Evolutionary conservation across 768 basidiomycete genomes (phyloP).

Genomic region (Atractiella rhizophila): DNA sequence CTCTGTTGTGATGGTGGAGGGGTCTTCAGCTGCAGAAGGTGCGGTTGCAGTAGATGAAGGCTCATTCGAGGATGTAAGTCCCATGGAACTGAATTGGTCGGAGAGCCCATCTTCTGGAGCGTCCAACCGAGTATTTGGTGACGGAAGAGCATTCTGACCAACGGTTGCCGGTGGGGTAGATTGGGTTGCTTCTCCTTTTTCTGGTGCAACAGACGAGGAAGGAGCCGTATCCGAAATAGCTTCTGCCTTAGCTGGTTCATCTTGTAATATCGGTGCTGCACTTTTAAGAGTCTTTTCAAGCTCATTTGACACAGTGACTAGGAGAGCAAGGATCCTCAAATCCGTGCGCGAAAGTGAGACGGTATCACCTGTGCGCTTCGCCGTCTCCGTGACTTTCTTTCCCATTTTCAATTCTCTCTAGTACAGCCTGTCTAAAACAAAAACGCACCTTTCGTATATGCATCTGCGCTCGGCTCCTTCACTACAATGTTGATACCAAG

Average conservation of each 20-base stretch:
- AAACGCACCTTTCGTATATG: conserved; percentile 32
- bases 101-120: too few relatives aligned
- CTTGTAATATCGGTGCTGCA: not conserved
- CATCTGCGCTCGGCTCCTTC: conserved; percentile 21
- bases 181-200: conserved; percentile 1
- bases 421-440: conserved; percentile 18
- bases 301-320: conserved; percentile 35
- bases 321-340: conserved; percentile 68
- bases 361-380: conserved; percentile 92
- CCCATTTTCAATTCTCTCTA: not conserved
- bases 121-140: too few relatives aligned
- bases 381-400: conserved; percentile 53
- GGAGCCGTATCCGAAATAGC: not conserved
- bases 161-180: not conserved
- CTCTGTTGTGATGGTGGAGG: not conserved
- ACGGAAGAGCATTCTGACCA: not conserved
- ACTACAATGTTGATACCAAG: conserved; percentile 20
- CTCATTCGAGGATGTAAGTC: too few relatives aligned
- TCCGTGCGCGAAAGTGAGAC: conserved; percentile 73
- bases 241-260: too few relatives aligned
- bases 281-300: not conserved
- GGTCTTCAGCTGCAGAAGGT: conserved; percentile 4
- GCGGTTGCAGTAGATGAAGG: conserved; percentile 1
- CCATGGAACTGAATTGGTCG: too few relatives aligned
- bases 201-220: too few relatives aligned